Conservation (phyloP, 2,329 filamentous ascomycete species). For the Delphinella strobiligena region DNA sequence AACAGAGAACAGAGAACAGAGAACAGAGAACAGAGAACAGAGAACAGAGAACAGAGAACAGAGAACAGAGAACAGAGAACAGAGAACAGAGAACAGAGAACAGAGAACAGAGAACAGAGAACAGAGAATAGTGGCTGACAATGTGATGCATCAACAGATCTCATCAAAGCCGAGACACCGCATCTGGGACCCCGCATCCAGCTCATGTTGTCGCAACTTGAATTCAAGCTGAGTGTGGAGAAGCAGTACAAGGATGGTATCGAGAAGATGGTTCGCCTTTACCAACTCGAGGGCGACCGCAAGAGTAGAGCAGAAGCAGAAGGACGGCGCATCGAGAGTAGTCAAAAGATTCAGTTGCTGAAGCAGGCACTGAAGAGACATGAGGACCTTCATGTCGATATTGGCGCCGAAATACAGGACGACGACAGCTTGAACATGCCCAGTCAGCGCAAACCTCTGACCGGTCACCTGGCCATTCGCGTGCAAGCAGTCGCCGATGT, state of each 20-base stretch:
- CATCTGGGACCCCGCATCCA: conserved; percentile 95
- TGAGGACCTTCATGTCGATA: conserved; percentile 90
- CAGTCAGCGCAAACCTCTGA: conserved; percentile 90
- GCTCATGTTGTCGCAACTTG: conserved; percentile 95
- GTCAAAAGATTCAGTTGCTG: conserved; percentile 90
- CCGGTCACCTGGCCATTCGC: conserved; percentile 74
- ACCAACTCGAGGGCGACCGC: conserved; percentile 91
- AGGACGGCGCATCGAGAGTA: conserved; percentile 80
- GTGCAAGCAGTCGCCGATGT: conserved; percentile 87
- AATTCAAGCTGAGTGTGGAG: conserved; percentile 97
- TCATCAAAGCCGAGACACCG: conserved; percentile 96
- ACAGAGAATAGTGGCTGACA: too few relatives aligned
- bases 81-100: too few relatives aligned
- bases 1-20: too few relatives aligned
- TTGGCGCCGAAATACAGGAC: conserved; percentile 70
- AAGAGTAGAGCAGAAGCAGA: conserved; percentile 93
- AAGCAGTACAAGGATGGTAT: conserved; percentile 98
- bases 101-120: too few relatives aligned
- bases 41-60: too few relatives aligned
- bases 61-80: too few relatives aligned
- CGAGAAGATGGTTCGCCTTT: conserved; percentile 97
- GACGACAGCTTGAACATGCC: conserved; percentile 95
- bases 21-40: too few relatives aligned
- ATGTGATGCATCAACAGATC: too few relatives aligned
- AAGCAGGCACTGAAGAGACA: conserved; percentile 96